phyloP scores from a whole-genome alignment of 768 basidiomycete genomes.

The Rhizopogon roseolus region DNA sequence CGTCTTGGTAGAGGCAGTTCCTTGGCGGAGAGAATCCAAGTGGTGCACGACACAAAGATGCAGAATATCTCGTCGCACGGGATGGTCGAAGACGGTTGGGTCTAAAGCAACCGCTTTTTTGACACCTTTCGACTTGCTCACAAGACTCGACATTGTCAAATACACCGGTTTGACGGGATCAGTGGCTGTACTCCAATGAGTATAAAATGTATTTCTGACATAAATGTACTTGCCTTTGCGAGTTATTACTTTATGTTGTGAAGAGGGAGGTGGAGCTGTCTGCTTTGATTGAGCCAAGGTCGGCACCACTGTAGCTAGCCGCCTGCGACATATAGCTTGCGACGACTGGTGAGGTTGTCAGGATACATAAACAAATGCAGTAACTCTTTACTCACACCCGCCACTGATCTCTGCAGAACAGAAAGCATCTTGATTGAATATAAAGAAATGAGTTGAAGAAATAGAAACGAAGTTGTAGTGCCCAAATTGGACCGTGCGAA shows the following conservation, averaged over 20 bases:
- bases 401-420: conserved; percentile 10
- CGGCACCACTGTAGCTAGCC: conserved; percentile 9
- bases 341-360: background rate
- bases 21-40: conserved; percentile 85
- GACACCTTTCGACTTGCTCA: conserved; percentile 35
- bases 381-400: conserved; percentile 7
- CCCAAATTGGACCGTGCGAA: conserved; percentile 24
- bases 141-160: conserved; percentile 55
- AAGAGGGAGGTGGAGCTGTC: background rate
- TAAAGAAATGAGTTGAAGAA: background rate
- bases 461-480: conserved; percentile 1
- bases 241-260: conserved; percentile 1
- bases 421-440: conserved; percentile 14
- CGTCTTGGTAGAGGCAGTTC: conserved; percentile 87
- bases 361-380: background rate
- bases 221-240: conserved; percentile 13
- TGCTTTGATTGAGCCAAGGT: background rate
- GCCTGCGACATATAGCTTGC: conserved; percentile 4
- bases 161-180: conserved; percentile 47
- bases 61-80: conserved; percentile 87
- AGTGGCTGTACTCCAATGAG: conserved; percentile 25
- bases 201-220: conserved; percentile 1
- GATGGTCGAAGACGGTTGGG: conserved; percentile 82
- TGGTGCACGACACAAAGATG: conserved; percentile 90
- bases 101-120: conserved; percentile 59